These are phyloP conservation scores for Albugo laibachii DNA, from an alignment of 352 stramenopile genomes.

Conservation along the genomic window DNA sequence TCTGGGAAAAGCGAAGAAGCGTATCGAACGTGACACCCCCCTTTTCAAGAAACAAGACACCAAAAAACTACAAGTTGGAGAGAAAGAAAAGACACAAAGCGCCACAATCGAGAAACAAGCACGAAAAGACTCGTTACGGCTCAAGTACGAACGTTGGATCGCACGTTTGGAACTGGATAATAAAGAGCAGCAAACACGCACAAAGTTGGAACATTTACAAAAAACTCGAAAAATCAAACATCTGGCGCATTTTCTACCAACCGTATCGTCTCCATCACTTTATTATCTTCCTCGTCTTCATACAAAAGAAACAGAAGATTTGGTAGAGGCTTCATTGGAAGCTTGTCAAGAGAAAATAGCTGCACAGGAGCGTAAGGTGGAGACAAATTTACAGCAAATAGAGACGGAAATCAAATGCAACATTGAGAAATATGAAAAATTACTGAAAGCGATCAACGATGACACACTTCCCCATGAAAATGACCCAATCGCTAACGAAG, in stretches of 20 bases:
- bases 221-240: constrained; percentile 18
- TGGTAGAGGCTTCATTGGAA: constrained; percentile 45
- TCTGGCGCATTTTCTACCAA: constrained; percentile 42
- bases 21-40: constrained; percentile 56
- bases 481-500: background rate
- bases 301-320: constrained; percentile 57
- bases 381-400: constrained; percentile 9
- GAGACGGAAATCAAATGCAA: constrained; percentile 1
- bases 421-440: background rate
- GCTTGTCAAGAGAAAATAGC: constrained; percentile 39
- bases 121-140: constrained; percentile 14
- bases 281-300: constrained; percentile 52
- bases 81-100: constrained; percentile 48
- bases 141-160: constrained; percentile 23
- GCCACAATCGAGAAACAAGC: constrained; percentile 22
- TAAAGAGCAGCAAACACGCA: constrained; percentile 26
- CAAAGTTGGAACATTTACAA: constrained; percentile 41
- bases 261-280: constrained; percentile 38
- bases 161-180: constrained; percentile 22
- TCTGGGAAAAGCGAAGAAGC: constrained; percentile 52
- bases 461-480: background rate
- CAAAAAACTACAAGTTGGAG: constrained; percentile 35
- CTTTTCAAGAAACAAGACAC: constrained; percentile 52
- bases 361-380: constrained; percentile 20
- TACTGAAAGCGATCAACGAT: background rate